Conservation (phyloP, 2,329 filamentous ascomycete genomes). For the Tympanopsis confertula region DNA sequence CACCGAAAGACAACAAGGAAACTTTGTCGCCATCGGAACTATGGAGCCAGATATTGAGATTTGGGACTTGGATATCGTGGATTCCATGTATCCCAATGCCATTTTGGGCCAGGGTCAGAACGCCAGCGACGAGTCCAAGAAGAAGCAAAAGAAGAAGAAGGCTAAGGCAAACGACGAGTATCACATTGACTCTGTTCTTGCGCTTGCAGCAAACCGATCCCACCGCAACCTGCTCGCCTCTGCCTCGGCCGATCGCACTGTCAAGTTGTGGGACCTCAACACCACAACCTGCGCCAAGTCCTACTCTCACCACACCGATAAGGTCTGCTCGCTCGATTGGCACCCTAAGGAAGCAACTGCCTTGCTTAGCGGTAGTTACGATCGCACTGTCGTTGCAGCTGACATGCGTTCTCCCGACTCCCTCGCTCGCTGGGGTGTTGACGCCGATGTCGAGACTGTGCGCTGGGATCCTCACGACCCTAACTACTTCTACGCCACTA, state of each 20-base stretch:
- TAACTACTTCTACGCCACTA: constrained; percentile 92
- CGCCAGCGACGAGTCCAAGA: constrained; percentile 43
- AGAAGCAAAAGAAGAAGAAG: constrained; percentile 81
- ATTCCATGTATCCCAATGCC: constrained; percentile 96
- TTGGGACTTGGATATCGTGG: constrained; percentile 91
- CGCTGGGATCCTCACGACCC: constrained; percentile 86
- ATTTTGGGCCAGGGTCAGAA: constrained; percentile 41
- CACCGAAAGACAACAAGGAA: constrained; percentile 50
- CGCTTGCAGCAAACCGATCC: constrained; percentile 81
- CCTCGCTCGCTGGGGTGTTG: constrained; percentile 79
- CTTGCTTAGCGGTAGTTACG: constrained; percentile 85
- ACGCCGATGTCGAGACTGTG: constrained; percentile 87
- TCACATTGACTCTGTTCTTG: constrained; percentile 87
- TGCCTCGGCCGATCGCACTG: constrained; percentile 87
- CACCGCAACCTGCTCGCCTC: constrained; percentile 92
- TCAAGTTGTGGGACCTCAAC: constrained; percentile 95
- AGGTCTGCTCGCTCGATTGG: constrained; percentile 94
- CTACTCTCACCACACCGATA: constrained; percentile 91
- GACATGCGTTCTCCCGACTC: constrained; percentile 91
- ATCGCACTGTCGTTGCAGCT: constrained; percentile 83
- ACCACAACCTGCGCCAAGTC: constrained; percentile 89
- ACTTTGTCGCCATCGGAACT: constrained; percentile 89
- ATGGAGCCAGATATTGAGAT: constrained; percentile 98
- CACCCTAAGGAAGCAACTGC: constrained; percentile 78
- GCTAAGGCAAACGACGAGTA: constrained; percentile 83